Base-by-base conservation (phyloP, 176 grass and related monocot species). In the Musa itinerans region DNA sequence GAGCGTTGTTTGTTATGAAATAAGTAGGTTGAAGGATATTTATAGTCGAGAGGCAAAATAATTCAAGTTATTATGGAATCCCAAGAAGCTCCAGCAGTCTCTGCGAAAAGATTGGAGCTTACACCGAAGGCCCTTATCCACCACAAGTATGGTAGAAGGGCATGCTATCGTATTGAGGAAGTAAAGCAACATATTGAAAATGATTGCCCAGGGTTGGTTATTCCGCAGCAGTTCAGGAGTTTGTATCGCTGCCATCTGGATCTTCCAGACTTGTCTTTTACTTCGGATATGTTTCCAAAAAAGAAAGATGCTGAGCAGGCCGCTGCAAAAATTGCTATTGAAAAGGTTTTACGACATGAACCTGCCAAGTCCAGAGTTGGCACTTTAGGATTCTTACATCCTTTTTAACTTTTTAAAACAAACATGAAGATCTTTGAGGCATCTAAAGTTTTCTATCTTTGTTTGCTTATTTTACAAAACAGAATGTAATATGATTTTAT, bases 281-380 rank as follows among this genome's bases (percentile, higher is more conserved):
- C 84, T 65, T 89, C 90, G 2, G 94, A 83, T 26, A 85, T 63
- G 29, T 91, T 91, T 77, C 43, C 83, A 70, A 80, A 82, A 78
- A 93, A 98, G 88, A 98, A 98, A 84, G 90, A 98, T 34, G 90
- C 94, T 8, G 90, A 98, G 77, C 94, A 98, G 83, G 80, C 88
- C 52, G 94, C 94, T 9, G 90, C 94, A 49, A 86, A 89, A 81
- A 91, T 98, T 53, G 94, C 94, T 64, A 65, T 98, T 72, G 94
- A 98, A 50, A 93, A 91, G 88, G 90, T 98, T 70, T 61, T 50
- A 1, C 21, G 13, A 3, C 57, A 17, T 19, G 57, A 72, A 53
- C 27, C 9, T 19, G 14, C 2, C 71, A 48, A 16, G 29, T 25
- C 83, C 63, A 34, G 74, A 43, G 54, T 65, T 63, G 16, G 56